Evolutionary conservation across 495 filamentous ascomycete species (phyloP), one percentile per base, ranked within the genome.

Genomic region (Clavariopsis aquatica): DNA sequence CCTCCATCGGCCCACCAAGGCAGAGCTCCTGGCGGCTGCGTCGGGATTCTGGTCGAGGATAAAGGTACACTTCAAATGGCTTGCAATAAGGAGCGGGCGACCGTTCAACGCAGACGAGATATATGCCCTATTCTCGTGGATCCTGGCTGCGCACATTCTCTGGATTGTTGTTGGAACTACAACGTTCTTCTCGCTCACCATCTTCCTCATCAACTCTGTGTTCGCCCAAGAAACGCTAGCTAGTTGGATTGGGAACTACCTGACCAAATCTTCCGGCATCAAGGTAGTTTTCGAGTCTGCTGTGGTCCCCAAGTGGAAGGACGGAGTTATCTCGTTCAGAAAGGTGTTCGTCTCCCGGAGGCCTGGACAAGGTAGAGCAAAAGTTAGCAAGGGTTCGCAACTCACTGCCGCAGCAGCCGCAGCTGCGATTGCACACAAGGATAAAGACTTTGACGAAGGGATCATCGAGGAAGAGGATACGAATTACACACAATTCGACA

Each of bases 221-320:
- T 90, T 96, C 79, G 94, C 94, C 3, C 94, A 98, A 81, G 94
- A 98, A 84, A 97, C 91, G 6, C 78, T 98, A 3, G 94, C 95
- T 23, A 82, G 89, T 60, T 95, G 90, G 88, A 83, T 98, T 38
- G 94, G 94, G 1, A 96, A 98, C 75, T 96, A 98, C 74, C 81
- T 98, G 4, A 98, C 94, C 1, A 89, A 90, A 69, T 96, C 92
- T 20, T 94, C 93, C 36, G 94, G 94, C 2, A 78, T 97, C n/a
- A 94, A 93, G 64, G 90, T 98, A 38, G 88, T 98, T 23, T 98
- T 98, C 72, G 94, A 98, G 75, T 97, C 92, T 63, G 94, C 94
- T 15, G 96, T 98, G 68, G 94, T 98, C 15, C 94, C 94, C 12
- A 91, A 88, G 71, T 98, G 94, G 94, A 87, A 84, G 66, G 87